phyloP scores from a whole-genome alignment of 2,329 filamentous ascomycete species.

The Clathrospora elynae region DNA sequence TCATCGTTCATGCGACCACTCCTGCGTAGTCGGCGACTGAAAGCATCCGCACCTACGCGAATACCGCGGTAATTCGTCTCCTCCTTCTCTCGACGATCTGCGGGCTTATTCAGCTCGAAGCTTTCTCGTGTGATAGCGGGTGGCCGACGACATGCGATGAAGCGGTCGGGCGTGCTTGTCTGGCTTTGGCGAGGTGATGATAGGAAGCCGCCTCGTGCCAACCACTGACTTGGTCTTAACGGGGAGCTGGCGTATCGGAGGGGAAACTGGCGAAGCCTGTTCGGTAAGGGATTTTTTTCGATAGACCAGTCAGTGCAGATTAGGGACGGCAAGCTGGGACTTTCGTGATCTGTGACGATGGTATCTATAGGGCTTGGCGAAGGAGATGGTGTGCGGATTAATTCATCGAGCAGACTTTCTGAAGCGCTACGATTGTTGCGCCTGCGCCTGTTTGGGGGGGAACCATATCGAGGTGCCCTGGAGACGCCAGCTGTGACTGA shows the following conservation, averaged over 20 bases:
- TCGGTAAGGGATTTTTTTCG: constrained; percentile 1
- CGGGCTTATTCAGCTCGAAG: constrained; percentile 59
- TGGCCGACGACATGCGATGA: constrained; percentile 58
- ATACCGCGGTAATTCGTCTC: constrained; percentile 55
- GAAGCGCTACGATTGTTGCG: constrained; percentile 13
- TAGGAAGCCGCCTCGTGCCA: constrained; percentile 30
- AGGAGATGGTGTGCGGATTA: constrained; percentile 5
- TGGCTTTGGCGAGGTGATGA: constrained; percentile 24
- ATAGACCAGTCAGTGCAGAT: background rate
- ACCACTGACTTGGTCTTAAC: constrained; percentile 42
- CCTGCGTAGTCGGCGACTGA: constrained; percentile 51
- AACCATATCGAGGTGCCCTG: background rate
- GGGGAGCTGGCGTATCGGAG: constrained; percentile 37
- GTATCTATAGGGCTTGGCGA: constrained; percentile 2
- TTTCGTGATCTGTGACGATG: constrained; percentile 3
- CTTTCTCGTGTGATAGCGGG: constrained; percentile 52
- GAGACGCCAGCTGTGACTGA: background rate
- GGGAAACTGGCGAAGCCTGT: constrained; percentile 20
- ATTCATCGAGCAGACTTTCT: constrained; percentile 8
- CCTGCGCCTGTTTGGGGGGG: background rate
- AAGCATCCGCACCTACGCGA: constrained; percentile 57
- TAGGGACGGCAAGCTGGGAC: background rate
- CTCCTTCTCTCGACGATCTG: constrained; percentile 51
- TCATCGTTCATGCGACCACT: constrained; percentile 42
- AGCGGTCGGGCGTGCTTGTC: constrained; percentile 60